Evolutionary conservation across 2,329 filamentous ascomycete genomes (phyloP), one percentile per base, ranked within the genome.

Genomic region (Capronia epimyces): DNA sequence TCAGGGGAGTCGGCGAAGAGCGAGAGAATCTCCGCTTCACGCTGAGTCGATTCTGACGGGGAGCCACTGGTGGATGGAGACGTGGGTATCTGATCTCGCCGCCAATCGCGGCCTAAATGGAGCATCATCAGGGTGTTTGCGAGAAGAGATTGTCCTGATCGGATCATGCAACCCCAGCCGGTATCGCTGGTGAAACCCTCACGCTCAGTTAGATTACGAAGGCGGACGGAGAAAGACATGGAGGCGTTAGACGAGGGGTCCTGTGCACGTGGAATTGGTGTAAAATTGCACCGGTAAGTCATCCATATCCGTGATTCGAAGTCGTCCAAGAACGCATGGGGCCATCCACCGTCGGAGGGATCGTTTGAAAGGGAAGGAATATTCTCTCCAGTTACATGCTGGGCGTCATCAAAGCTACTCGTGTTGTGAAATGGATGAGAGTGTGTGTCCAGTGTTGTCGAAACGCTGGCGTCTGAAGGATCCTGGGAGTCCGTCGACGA

Each of bases 101-200:
- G 52, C 60, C 60, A 62, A 15, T 60, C 86, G 78, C 93, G 82
- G 16, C 93, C 91, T 18, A 96, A 72, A 32, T 79, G 75, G 42
- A 90, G 72, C 49, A 86, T 77, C 15, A 81, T 71, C 62, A 97
- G 75, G 1, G 91, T 79, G 68, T 97, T 98, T 39, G 91, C 91
- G 36, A 98, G 75, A 21, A 98, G 76, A 63, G 88, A 91, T 72
- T 98, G 93, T 2, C 93, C 93, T 4, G 91, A 96, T 53, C 93
- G 78, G 62, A 98, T 97, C 93, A 98, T 98, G 65, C 93, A 98
- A 0, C 93, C 93, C 89, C 94, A 98, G 45, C 93, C 93, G 8
- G 88, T 90, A 67, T 98, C 93, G 1, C 89, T 91, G 9, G 88
- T 86, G 69, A 97, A 98, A 3, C 87, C 89, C 21, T 77, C 77